A percentile compares a stretch with the other conserved stretches of the same genome.
phyloP scores from a whole-genome alignment of 441 rosid genomes.

The Arabidopsis lyrata region DNA sequence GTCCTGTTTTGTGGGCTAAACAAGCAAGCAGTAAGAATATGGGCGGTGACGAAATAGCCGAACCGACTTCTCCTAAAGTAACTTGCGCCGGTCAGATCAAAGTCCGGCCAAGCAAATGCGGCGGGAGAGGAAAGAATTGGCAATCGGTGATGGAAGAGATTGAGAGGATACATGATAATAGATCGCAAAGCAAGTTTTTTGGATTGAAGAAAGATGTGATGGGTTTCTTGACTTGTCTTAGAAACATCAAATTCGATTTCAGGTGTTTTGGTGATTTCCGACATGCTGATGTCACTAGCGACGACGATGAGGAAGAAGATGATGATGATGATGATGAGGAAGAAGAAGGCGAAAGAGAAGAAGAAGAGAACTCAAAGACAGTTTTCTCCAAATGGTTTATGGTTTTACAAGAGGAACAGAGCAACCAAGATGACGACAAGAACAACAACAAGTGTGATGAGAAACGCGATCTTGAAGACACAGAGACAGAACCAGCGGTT shows the following conservation, averaged over 20 bases:
- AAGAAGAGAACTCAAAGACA: slow-evolving; percentile 59
- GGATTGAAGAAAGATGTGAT: slow-evolving; percentile 83
- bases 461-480: slow-evolving; percentile 22
- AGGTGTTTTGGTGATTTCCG: slow-evolving; percentile 82
- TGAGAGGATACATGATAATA: slow-evolving; percentile 70
- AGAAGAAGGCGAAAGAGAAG: slow-evolving; percentile 34
- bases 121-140: slow-evolving; percentile 73
- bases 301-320: slow-evolving; percentile 62
- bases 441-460: slow-evolving; percentile 27
- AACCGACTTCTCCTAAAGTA: slow-evolving; percentile 95
- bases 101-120: slow-evolving; percentile 60
- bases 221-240: slow-evolving; percentile 84
- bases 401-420: slow-evolving; percentile 79
- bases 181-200: slow-evolving; percentile 59
- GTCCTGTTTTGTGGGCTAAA: slow-evolving; percentile 73
- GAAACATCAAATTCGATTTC: slow-evolving; percentile 63
- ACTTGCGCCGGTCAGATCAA: slow-evolving; percentile 97
- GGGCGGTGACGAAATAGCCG: slow-evolving; percentile 46
- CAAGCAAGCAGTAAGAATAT: slow-evolving; percentile 55
- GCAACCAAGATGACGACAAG: slow-evolving; percentile 32
- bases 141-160: slow-evolving; percentile 95
- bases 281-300: slow-evolving; percentile 55
- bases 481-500: slow-evolving; percentile 50
- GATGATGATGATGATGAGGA: slow-evolving; percentile 47
- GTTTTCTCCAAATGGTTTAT: slow-evolving; percentile 86